Base-by-base conservation (phyloP, 2,329 filamentous ascomycete species). In the Botrytis cinerea region DNA sequence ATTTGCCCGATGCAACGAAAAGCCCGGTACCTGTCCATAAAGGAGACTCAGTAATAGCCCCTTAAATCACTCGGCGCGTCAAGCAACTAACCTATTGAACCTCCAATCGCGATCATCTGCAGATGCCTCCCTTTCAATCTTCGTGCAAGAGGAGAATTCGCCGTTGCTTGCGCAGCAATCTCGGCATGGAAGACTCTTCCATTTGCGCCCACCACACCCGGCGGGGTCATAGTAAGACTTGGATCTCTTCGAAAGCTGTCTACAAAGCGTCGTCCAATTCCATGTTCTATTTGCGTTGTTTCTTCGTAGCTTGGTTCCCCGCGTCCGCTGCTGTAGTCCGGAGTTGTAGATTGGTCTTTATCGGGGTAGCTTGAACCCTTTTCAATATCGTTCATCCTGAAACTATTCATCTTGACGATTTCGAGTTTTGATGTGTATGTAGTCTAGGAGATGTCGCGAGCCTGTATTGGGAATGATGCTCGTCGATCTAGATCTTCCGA, bases 21-120 rank as follows among this genome's bases (percentile, higher is more conserved):
- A 98, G 85, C 76, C 95, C 94, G 38, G 92, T 95, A 74, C 91
- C 91, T 91, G 46, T 40, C 35, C 28, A 62, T 75, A 16, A 32
- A 73, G 2, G 45, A 70, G 62, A 54, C 59, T 63, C 20, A 54
- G 43, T 60, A 46, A 45, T 12, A 25, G 45, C 16, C 40, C 38
- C 38, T 46, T 18, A 40, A 57, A 28, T 18, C 54, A n/a, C 35
- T 32, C 32, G 51, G n/a, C 46, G 6, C 48, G 51, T 64, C 14
- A 43, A 61, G 8, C 45, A 60, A 28, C 82, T 72, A 84, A 89
- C 92, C 93, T 79, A 97, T 97, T 18, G 93, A 95, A 61, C 95
- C 95, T 78, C 94, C 94, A 77, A 98, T 97, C 22, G 95, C 95
- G 85, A 98, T 98, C 95, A 98, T 98, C 84, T 98, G 95, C 81